Percentiles rank a stretch among this genome's conserved stretches.
Conservation (phyloP, 805 yeast species). For the Candida loeiensis region DNA sequence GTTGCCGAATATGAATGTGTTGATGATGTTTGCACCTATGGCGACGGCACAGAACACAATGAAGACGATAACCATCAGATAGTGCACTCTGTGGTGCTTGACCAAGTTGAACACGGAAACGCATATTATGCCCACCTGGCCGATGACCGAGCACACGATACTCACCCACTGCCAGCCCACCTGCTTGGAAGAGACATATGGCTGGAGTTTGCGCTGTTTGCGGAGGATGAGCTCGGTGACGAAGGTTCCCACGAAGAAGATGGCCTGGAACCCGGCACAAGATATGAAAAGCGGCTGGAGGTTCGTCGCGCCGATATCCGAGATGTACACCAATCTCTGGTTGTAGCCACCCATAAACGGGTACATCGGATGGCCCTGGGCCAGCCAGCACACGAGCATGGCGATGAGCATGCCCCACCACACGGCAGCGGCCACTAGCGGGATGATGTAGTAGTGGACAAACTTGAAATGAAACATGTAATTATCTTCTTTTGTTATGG, state of each 20-base stretch:
- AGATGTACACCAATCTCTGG: conserved; percentile 63
- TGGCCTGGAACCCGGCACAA: conserved; percentile 74
- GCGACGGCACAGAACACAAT: conserved; percentile 61
- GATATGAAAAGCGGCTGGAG: conserved; percentile 80
- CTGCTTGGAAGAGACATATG: conserved; percentile 44
- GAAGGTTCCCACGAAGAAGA: conserved; percentile 61
- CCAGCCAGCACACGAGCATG: conserved; percentile 72
- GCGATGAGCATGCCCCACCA: conserved; percentile 95
- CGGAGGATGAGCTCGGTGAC: conserved; percentile 7
- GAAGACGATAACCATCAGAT: conserved; percentile 69
- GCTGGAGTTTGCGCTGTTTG: conserved; percentile 42
- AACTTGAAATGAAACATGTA: no score
- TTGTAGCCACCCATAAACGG: conserved; percentile 42
- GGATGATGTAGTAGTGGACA: conserved; percentile 53
- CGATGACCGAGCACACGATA: conserved; percentile 47
- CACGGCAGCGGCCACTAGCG: conserved; percentile 59
- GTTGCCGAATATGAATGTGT: conserved; percentile 37
- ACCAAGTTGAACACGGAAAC: conserved; percentile 72
- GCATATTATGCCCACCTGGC: conserved; percentile 70
- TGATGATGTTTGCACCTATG: conserved; percentile 35
- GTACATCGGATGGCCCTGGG: conserved; percentile 74
- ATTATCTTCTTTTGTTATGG: no score
- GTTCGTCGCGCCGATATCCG: conserved; percentile 85
- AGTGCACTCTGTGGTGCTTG: conserved; percentile 54
- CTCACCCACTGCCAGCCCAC: conserved; percentile 41